Conservation (phyloP, 257 asterid species). For the Primulina huaijiensis region DNA sequence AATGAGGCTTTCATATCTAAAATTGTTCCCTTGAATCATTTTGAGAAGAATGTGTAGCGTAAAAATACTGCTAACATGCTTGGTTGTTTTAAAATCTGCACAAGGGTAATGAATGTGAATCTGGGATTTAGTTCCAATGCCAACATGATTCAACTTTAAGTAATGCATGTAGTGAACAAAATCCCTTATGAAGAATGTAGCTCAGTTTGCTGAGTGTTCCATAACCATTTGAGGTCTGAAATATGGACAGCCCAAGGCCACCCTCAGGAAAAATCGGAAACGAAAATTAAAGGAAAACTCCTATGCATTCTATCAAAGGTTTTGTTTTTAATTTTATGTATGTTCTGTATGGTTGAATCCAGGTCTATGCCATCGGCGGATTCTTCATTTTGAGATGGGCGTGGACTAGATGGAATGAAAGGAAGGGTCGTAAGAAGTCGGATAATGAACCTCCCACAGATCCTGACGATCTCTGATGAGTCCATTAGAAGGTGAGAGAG, state of each 20-base stretch:
- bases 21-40: no score
- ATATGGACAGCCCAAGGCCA: background rate
- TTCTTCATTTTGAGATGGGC: slow-evolving; percentile 77
- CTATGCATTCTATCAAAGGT: background rate
- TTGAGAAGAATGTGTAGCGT: background rate
- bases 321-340: background rate
- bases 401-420: slow-evolving; percentile 84
- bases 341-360: slow-evolving; percentile 25
- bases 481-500: slow-evolving; percentile 1
- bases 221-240: background rate
- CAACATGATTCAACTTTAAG: background rate
- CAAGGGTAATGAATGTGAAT: background rate
- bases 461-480: slow-evolving; percentile 33
- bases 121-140: background rate
- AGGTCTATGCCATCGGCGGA: slow-evolving; percentile 93
- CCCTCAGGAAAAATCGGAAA: background rate
- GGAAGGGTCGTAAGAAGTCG: slow-evolving; percentile 56
- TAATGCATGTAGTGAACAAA: background rate
- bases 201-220: background rate
- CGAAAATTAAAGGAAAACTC: background rate
- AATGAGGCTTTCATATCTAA: background rate
- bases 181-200: background rate
- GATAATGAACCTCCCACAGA: slow-evolving; percentile 52
- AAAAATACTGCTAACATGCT: background rate
- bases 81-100: background rate